Evolutionary conservation across 257 asterid species (phyloP).

Genomic region (Nicotiana attenuata): DNA sequence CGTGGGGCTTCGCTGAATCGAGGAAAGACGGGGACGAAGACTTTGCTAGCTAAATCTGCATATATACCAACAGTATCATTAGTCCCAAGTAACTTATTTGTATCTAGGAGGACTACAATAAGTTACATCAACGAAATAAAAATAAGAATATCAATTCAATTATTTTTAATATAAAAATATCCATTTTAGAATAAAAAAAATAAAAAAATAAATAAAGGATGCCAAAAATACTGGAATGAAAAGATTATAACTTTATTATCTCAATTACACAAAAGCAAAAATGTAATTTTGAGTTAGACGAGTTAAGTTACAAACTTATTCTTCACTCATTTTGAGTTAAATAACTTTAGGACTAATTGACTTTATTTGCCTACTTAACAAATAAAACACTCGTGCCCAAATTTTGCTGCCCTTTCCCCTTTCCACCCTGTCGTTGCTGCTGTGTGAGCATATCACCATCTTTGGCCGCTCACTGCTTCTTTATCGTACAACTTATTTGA

Average conservation of each 20-base stretch:
- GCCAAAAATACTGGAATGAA: background rate
- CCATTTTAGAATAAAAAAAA: too few species aligned
- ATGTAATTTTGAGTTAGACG: background rate
- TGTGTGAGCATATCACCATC: background rate
- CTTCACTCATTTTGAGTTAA: background rate
- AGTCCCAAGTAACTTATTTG: too few species aligned
- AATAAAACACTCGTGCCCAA: background rate
- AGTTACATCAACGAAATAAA: too few species aligned
- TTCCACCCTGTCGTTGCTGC: background rate
- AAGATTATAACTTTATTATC: background rate
- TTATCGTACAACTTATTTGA: background rate
- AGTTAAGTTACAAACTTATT: too few species aligned
- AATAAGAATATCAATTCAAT: too few species aligned
- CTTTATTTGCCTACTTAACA: background rate
- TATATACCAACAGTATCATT: too few species aligned
- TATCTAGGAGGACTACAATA: too few species aligned
- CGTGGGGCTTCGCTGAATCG: too few species aligned
- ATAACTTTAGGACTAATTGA: background rate
- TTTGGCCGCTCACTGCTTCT: background rate
- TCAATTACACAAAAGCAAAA: background rate
- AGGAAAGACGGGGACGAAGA: too few species aligned
- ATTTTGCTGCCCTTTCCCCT: background rate
- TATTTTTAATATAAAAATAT: too few species aligned
- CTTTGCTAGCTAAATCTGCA: too few species aligned
- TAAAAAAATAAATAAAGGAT: background rate